Conservation (phyloP, 1,284 basidiomycete genomes). For the Ceratobasidium sp. region DNA sequence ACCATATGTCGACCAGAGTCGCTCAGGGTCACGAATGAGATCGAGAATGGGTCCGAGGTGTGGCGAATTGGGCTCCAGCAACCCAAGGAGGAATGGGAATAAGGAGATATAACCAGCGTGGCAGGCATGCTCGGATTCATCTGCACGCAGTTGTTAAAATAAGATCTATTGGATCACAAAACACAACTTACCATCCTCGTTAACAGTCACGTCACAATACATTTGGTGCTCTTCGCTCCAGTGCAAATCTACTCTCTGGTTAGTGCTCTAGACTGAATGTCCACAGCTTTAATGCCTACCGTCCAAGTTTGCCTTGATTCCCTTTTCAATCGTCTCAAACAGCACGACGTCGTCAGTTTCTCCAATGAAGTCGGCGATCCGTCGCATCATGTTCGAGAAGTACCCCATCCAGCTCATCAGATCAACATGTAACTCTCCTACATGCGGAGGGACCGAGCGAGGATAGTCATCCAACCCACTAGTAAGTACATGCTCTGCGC, state of each 20-base stretch:
- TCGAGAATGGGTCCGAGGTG: constrained; percentile 84
- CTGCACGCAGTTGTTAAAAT: constrained; percentile 56
- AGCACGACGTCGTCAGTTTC: constrained; percentile 82
- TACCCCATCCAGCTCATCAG: constrained; percentile 95
- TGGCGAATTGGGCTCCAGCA: constrained; percentile 78
- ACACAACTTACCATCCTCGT: constrained; percentile 73
- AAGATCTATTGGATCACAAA: not conserved
- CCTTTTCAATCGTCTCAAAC: constrained; percentile 79
- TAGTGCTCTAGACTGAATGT: not conserved
- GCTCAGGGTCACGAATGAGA: constrained; percentile 78
- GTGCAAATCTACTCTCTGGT: constrained; percentile 74
- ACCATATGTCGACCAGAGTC: constrained; percentile 92
- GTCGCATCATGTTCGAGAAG: constrained; percentile 88
- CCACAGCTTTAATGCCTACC: constrained; percentile 62
- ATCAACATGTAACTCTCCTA: constrained; percentile 92
- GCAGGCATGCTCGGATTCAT: constrained; percentile 90
- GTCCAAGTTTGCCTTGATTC: constrained; percentile 86
- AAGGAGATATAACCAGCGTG: constrained; percentile 92
- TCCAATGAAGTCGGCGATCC: constrained; percentile 84
- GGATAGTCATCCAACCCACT: constrained; percentile 97
- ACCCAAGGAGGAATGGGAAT: constrained; percentile 87
- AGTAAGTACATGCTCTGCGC: constrained; percentile 86
- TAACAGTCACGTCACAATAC: constrained; percentile 91
- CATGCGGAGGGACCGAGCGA: constrained; percentile 79
- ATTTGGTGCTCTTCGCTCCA: constrained; percentile 90